Evolutionary conservation across 176 grass and related monocot species (phyloP).

Genomic region (Rhynchospora tenuis): DNA sequence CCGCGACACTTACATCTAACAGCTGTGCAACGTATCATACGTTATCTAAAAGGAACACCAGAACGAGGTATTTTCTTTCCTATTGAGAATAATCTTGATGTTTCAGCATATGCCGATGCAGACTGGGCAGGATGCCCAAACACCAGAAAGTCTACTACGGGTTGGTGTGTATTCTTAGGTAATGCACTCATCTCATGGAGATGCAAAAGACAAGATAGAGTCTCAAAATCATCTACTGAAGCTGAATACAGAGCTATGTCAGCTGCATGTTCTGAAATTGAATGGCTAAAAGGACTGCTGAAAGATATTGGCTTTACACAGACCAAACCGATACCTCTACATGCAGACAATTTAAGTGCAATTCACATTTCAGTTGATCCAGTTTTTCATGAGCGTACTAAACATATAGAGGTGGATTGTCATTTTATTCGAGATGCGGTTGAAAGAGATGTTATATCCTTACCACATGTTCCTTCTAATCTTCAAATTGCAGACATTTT

Average conservation of each 20-base stretch:
- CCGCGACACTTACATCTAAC: neutral
- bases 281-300: neutral
- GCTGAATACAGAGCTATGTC: neutral
- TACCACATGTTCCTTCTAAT: neutral
- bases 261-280: neutral
- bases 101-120: neutral
- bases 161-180: neutral
- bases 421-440: neutral
- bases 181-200: neutral
- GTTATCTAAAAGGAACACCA: neutral
- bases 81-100: neutral
- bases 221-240: neutral
- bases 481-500: neutral
- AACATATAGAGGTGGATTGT: conserved; percentile 13
- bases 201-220: neutral
- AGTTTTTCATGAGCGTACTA: neutral
- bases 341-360: neutral
- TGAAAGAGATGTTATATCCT: neutral
- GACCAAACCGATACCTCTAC: neutral
- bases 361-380: neutral
- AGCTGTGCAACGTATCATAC: neutral
- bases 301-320: neutral
- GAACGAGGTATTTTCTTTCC: neutral
- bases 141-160: neutral
- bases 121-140: neutral